phyloP scores from a whole-genome alignment of 441 rosid species.

The Euphorbia corollata region DNA sequence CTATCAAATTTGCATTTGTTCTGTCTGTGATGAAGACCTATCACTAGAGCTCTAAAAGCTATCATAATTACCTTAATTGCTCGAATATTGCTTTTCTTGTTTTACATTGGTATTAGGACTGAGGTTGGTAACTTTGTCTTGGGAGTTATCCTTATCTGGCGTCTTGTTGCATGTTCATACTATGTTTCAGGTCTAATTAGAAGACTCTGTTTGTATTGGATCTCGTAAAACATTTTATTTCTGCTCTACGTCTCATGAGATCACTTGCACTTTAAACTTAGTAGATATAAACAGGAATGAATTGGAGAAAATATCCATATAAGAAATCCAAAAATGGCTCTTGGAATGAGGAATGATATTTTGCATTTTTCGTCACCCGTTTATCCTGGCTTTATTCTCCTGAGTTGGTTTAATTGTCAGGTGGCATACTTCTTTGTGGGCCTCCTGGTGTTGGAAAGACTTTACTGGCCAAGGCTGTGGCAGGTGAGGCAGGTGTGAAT shows the following conservation, averaged over 20 bases:
- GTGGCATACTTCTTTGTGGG: slow-evolving; percentile 93
- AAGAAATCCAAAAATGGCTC: neutral
- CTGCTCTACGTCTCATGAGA: neutral
- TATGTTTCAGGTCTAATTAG: neutral
- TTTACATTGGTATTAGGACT: neutral
- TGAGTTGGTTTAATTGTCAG: slow-evolving; percentile 33
- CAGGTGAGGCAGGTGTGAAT: slow-evolving; percentile 96
- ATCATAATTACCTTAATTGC: neutral
- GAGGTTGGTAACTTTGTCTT: neutral
- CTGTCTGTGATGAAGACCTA: neutral
- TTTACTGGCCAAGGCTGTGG: slow-evolving; percentile 89
- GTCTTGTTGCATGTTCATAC: neutral
- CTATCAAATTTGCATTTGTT: slow-evolving; percentile 1
- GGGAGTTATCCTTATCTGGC: neutral
- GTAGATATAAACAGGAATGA: neutral
- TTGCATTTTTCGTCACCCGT: neutral
- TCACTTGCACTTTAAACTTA: slow-evolving; percentile 1
- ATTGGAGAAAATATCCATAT: neutral
- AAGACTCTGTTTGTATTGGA: neutral
- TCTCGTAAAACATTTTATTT: neutral
- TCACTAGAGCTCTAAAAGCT: neutral
- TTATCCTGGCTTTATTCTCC: slow-evolving; percentile 11
- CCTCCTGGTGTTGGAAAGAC: slow-evolving; percentile 97
- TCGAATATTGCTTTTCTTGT: neutral
- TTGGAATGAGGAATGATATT: neutral